Evolutionary conservation across 441 rosid species (phyloP).

Genomic region (Pelargonium myrrhifolium): DNA sequence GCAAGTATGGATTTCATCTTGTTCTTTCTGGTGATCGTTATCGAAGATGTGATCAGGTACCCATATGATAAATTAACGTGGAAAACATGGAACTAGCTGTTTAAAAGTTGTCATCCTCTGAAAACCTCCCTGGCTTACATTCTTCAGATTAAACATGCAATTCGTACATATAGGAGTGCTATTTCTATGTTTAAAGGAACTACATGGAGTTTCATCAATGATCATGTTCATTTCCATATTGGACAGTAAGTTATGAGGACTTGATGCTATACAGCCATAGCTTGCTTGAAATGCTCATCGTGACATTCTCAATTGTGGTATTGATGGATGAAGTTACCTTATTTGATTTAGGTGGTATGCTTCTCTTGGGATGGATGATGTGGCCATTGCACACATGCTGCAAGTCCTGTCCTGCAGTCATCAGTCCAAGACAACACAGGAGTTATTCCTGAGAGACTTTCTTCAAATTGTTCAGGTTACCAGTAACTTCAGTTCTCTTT

Average conservation of each 20-base stretch:
- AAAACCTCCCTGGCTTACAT: conserved; percentile 19
- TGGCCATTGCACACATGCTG: conserved; percentile 74
- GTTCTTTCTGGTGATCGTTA: conserved; percentile 97
- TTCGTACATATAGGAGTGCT: conserved; percentile 88
- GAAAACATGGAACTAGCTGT: conserved; percentile 16
- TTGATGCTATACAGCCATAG: conserved; percentile 13
- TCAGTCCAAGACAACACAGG: conserved; percentile 89
- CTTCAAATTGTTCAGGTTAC: conserved; percentile 74
- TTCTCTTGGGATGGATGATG: conserved; percentile 82
- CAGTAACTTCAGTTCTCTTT: conserved; percentile 9
- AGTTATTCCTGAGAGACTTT: conserved; percentile 74
- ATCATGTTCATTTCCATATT: conserved; percentile 90
- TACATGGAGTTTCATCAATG: conserved; percentile 85
- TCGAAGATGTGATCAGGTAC: conserved; percentile 93
- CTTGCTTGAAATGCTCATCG: conserved; percentile 10
- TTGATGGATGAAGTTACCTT: conserved; percentile 19
- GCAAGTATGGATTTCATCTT: conserved; percentile 97
- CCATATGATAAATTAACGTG: conserved; percentile 16
- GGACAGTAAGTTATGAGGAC: conserved; percentile 73
- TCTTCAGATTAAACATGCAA: conserved; percentile 85
- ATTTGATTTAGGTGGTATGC: conserved; percentile 73
- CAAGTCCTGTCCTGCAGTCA: conserved; percentile 78
- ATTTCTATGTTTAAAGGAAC: conserved; percentile 79
- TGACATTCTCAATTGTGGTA: conserved; percentile 2
- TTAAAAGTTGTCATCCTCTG: conserved; percentile 17